Evolutionary conservation across 108 stramenopile genomes (phyloP), one percentile per base, ranked within the genome.

Genomic region (Nitzschia putrida): DNA sequence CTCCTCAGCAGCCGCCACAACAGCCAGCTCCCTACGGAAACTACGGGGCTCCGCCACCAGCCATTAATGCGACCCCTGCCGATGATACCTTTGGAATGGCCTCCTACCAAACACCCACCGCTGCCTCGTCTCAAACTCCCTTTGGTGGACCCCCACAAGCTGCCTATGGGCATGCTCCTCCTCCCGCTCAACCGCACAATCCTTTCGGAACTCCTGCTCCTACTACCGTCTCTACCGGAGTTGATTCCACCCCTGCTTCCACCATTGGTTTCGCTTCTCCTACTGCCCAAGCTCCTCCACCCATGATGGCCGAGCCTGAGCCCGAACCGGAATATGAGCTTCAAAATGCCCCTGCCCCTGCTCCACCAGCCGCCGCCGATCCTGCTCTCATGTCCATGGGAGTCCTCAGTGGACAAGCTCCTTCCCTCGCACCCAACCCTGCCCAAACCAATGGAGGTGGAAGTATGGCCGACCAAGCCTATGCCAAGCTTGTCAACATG

Each of bases 401-500:
- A 41, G 29, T 66, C 11, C 71, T 88, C 66, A 80, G 76, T 65
- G 80, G 72, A 9, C 77, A 79, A 38, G 58, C 74, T 40, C 60
- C 74, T 26, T 70, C 80, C 8, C 61, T 43, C 42, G 40, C 29
- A 18, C 73, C 80, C 10, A 76, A 73, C 44, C 65, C 71, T n/a
- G 50, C 55, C 22, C 38, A 56, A 13, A 64, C 53, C 13, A 71
- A 73, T 34, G 73, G 75, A 14, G 72, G 79, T n/a, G 78, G 71
- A 18, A 83, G 81, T 11, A 26, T 83, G 58, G 84, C 81, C 23
- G 82, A 88, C 59, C 83, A 85, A 56, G 84, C 87, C 12, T 88
- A 85, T 54, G 68, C 74, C 22, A 88, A 88, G 60, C 63, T 84
- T 20, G 80, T 79, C 45, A 83, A 79, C 50, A 75, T 88, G 74